A percentile compares a stretch with the other conserved stretches of the same genome.
Conservation (phyloP, 441 rosid genomes). For the Adansonia madagascariensis region DNA sequence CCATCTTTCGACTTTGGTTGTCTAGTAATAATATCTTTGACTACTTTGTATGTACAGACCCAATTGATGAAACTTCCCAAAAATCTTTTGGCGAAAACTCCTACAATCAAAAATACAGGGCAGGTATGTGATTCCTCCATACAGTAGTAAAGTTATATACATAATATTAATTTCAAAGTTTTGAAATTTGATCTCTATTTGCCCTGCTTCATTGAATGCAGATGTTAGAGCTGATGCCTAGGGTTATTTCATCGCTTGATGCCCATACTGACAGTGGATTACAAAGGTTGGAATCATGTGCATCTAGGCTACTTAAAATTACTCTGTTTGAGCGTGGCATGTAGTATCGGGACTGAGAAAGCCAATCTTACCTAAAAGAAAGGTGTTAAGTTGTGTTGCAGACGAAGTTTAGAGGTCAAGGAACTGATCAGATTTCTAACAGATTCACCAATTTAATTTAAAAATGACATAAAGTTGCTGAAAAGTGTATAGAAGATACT, state of each 20-base stretch:
- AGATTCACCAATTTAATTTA: background rate
- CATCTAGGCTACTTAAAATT: slow-evolving; percentile 4
- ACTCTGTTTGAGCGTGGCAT: background rate
- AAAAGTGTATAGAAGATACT: background rate
- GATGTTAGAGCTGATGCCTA: slow-evolving; percentile 66
- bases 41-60: slow-evolving; percentile 40
- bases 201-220: slow-evolving; percentile 32
- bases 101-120: slow-evolving; percentile 58
- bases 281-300: slow-evolving; percentile 44
- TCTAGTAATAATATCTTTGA: background rate
- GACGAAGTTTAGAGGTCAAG: background rate
- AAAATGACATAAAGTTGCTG: background rate
- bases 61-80: slow-evolving; percentile 62
- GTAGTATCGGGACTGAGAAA: background rate
- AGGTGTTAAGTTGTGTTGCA: background rate
- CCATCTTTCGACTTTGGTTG: background rate
- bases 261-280: slow-evolving; percentile 63
- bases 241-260: slow-evolving; percentile 59
- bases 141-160: background rate
- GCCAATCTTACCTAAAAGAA: background rate
- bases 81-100: slow-evolving; percentile 57
- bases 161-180: background rate
- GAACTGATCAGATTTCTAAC: background rate
- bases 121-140: slow-evolving; percentile 42
- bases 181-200: background rate